These are phyloP conservation scores for Pythium sp. DNA, from an alignment of 352 stramenopile genomes.

Conservation along the genomic window DNA sequence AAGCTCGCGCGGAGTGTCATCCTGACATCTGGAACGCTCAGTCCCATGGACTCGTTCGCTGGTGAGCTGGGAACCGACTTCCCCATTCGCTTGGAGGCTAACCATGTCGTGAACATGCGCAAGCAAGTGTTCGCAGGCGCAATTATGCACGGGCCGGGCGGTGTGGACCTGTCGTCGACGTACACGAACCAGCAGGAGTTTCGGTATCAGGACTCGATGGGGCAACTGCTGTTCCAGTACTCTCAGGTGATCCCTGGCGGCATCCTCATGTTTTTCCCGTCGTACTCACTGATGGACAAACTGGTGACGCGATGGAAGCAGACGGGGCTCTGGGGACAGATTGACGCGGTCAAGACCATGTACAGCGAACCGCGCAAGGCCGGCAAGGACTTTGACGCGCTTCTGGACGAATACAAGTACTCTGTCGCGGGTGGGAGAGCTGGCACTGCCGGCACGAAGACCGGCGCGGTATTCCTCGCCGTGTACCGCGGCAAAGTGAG, in stretches of 20 bases:
- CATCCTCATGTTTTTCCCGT: slow-evolving; percentile 87
- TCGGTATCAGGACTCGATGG: slow-evolving; percentile 80
- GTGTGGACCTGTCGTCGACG: slow-evolving; percentile 69
- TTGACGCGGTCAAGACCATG: slow-evolving; percentile 59
- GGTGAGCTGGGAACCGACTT: slow-evolving; percentile 81
- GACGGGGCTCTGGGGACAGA: slow-evolving; percentile 58
- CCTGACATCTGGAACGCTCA: slow-evolving; percentile 81
- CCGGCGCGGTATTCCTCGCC: slow-evolving; percentile 94
- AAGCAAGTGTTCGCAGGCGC: slow-evolving; percentile 79
- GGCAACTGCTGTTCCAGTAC: slow-evolving; percentile 72
- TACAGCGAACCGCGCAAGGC: slow-evolving; percentile 70
- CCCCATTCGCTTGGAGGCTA: slow-evolving; percentile 76
- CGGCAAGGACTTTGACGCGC: slow-evolving; percentile 78
- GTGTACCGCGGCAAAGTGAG: slow-evolving; percentile 98
- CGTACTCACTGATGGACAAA: slow-evolving; percentile 79
- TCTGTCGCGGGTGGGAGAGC: slow-evolving; percentile 29
- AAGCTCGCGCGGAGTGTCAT: slow-evolving; percentile 69
- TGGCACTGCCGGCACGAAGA: slow-evolving; percentile 20
- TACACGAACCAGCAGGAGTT: slow-evolving; percentile 84
- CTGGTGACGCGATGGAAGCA: slow-evolving; percentile 62
- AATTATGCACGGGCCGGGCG: slow-evolving; percentile 63
- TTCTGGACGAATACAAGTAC: slow-evolving; percentile 74
- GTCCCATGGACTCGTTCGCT: slow-evolving; percentile 86
- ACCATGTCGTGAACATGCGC: slow-evolving; percentile 87
- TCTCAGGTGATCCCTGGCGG: slow-evolving; percentile 64